Percentiles rank a stretch among this genome's conserved stretches.
Conservation (phyloP, 179 eudicot genomes). For the Beta lomatogona region DNA sequence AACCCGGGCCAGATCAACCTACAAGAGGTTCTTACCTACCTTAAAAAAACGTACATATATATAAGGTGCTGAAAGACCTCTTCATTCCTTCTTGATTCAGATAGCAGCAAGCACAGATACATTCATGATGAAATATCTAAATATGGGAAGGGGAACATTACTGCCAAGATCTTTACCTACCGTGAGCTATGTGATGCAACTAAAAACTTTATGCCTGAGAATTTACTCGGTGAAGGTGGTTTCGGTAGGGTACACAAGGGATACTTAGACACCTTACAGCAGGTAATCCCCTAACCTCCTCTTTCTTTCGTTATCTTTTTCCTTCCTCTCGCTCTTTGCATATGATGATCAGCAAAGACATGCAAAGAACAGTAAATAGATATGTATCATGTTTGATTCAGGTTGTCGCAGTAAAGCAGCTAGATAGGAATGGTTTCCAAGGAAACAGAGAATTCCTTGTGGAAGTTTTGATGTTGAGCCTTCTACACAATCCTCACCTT, state of each 20-base stretch:
- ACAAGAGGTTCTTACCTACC: too few relatives aligned
- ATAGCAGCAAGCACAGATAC: slow-evolving; percentile 56
- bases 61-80: neutral
- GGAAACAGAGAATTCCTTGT: slow-evolving; percentile 83
- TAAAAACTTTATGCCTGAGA: slow-evolving; percentile 43
- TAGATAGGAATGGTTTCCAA: slow-evolving; percentile 81
- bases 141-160: slow-evolving; percentile 56
- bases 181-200: slow-evolving; percentile 54
- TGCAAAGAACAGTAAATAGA: neutral
- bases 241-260: slow-evolving; percentile 83
- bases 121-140: slow-evolving; percentile 63
- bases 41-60: too few relatives aligned
- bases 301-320: neutral
- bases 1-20: too few relatives aligned
- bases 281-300: slow-evolving; percentile 21
- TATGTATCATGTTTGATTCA: slow-evolving; percentile 20
- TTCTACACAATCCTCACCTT: slow-evolving; percentile 65
- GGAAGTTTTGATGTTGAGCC: slow-evolving; percentile 80
- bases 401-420: slow-evolving; percentile 82
- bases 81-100: slow-evolving; percentile 30
- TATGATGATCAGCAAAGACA: neutral
- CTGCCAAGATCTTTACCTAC: slow-evolving; percentile 47
- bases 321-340: neutral
- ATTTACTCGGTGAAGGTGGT: slow-evolving; percentile 75
- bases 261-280: slow-evolving; percentile 37